Base-by-base conservation (phyloP, 2,329 filamentous ascomycete species). In the Aspergillus spinulosporus region DNA sequence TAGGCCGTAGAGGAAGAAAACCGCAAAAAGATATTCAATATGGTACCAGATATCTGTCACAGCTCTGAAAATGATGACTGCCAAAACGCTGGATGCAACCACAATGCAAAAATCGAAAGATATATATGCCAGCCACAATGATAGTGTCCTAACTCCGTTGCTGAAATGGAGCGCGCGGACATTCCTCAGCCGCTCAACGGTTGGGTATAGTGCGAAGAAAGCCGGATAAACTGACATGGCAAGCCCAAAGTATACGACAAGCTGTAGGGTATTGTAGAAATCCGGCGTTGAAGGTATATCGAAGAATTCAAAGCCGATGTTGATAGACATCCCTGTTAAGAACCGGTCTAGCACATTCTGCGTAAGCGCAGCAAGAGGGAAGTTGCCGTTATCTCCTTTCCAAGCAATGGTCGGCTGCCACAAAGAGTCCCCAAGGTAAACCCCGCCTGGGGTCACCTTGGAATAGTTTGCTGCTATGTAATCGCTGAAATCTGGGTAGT, bases 151-250 rank as follows among this genome's bases (percentile, higher is more conserved):
- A 29, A 96, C 91, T 46, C 92, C 92, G 67, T 96, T 97, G 52
- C 90, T 95, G 74, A 96, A 97, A 72, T 97, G 88, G 31, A 97
- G 78, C 12, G 89, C 88, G 50, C 92, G 84, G 26, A 97, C 90
- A 61, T 91, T 88, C 49, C 86, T 80, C 8, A 91, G 78, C 28
- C 91, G 83, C 72, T 97, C 92, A 29, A 89, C 79, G n/a, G 90
- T 96, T 0, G 91, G 90, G 67, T 97, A 97, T 3, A 97, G 78
- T 0, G 89, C 84, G 65, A 96, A 95, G 78, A 97, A 92, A 11
- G 88, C 90, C 0, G 92, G 91, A 65, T 88, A 94, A 1, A 87
- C 86, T 5, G 84, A 81, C 73, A 95, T 85, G 1, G 88, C 89
- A 6, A 97, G 80, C 11, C 88, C 86, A 69, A 94, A 88, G 73